These are phyloP conservation scores for Leishmania mexicana DNA, from an alignment of 208 protist species.

Conservation along the genomic window DNA sequence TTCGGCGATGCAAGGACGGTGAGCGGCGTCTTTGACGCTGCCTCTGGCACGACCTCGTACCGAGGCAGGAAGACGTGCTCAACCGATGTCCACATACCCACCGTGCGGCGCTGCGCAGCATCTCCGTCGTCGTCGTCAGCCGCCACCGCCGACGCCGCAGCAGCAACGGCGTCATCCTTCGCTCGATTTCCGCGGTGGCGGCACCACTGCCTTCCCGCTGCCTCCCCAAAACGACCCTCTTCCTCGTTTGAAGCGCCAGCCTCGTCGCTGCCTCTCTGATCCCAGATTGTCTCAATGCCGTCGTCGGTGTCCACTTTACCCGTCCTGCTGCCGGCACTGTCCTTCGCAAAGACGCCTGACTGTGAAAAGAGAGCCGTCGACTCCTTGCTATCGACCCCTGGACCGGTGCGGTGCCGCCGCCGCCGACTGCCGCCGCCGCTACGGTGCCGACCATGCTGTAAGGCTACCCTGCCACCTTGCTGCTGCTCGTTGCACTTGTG, in stretches of 20 bases:
- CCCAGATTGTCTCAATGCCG: slow-evolving; percentile 15
- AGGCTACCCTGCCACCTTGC: not conserved
- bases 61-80: slow-evolving; percentile 62
- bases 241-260: not conserved
- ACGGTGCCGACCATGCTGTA: not conserved
- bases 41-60: slow-evolving; percentile 50
- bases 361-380: not conserved
- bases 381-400: not conserved
- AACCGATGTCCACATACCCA: slow-evolving; percentile 53
- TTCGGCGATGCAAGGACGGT: slow-evolving; percentile 17
- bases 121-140: slow-evolving; percentile 26
- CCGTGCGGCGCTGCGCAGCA: not conserved
- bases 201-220: not conserved
- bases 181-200: not conserved
- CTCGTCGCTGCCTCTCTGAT: slow-evolving; percentile 27
- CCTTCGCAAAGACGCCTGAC: not conserved
- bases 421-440: not conserved
- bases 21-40: slow-evolving; percentile 17
- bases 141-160: not conserved
- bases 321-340: too few relatives aligned
- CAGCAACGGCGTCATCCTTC: not conserved
- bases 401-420: not conserved
- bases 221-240: not conserved
- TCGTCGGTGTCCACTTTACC: not conserved
- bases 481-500: slow-evolving; percentile 12